Evolutionary conservation across 306 rosid genomes (phyloP), one percentile per base, ranked within the genome.

Genomic region (Vigna radiata): DNA sequence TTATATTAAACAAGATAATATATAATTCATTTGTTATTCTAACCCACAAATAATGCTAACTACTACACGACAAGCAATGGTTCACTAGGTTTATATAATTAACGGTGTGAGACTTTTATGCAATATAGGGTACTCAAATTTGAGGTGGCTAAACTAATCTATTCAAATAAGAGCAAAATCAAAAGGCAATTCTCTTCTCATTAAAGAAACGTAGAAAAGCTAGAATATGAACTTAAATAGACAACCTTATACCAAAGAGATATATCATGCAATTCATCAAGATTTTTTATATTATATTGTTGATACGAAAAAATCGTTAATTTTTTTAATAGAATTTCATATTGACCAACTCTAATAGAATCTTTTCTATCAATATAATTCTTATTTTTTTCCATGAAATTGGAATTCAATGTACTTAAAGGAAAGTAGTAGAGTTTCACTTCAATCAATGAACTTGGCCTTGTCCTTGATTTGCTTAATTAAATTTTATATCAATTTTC

Each of bases 401-500:
- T 33, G 6, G 37, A 33, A 33, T 33, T 33, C 37, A 33, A 33
- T 33, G 37, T 33, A 33, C 37, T 33, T 33, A 33, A 33, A 39
- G 2, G 11, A 39, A 39, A 8, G 0, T 1, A 8, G 10, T 39
- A 39, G 11, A 8, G 44, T 39, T 39, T 39, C 10, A 39, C 10
- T 39, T 39, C 44, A 39, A 39, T 8, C 11, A 39, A 39, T 39
- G 44, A 39, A 39, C 2, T 39, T 39, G 1, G 8, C 14, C 47
- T 3, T 60, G 19, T 60, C 12, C 29, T 60, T 27, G 21, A 29
- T 18, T 33, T 8, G 47, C 47, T 16, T 25, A 5, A 2, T 16
- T 62, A 31, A 31, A 15, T 58, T 58, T 59, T 18, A 44, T 74
- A 60, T 44, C 9, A 8, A 25, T 74, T 74, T 60, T 19, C 62